Evolutionary conservation across 1,284 basidiomycete species (phyloP), one percentile per base, ranked within the genome.

Genomic region (Cutaneotrichosporon cyanovorans): DNA sequence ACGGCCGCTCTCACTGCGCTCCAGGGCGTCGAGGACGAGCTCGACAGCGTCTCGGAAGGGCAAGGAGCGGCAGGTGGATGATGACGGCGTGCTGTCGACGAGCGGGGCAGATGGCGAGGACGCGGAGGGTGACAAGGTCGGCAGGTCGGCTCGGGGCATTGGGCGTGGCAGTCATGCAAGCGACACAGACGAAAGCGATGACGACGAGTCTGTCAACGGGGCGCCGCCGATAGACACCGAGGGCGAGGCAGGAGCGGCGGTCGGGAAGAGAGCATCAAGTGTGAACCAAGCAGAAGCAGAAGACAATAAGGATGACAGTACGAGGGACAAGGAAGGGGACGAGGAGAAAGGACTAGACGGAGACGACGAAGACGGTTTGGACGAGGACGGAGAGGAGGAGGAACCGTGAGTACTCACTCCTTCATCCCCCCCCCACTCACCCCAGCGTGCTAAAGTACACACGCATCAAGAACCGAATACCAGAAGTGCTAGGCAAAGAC

Each of bases 401-500:
- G 70, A 68, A 46, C 69, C 70, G 66, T 67, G 39, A 52, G 62
- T 45, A n/a, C 3, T 21, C 6, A 9, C 5, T 0, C n/a, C 14
- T 12, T 5, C 5, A 9, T n/a, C 14, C 7, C n/a, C 8, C 25
- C 12, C 5, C 11, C 32, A 15, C 23, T 38, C 15, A 39, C 32
- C 2, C 23, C 51, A 73, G 70, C 39, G 79, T 86, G 0, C 78
- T 97, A 62, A 97, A 97, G 67, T 97, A 97, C 66, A 82, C 85
- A 56, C 78, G 85, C 37, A 77, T 97, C 43, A 78, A 79, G 36
- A 87, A 87, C 5, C 75, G 80, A 3, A 75, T 86, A 34, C 78
- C 80, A 3, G 85, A 89, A 58, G 73, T 96, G n/a, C 77, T 96
- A 40, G 81, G 81, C 70, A 89, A 85, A 64, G 92, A 97, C 65